These are phyloP conservation scores for Phytophthora hybrid DNA, from an alignment of 352 stramenopile genomes.

Conservation along the genomic window DNA sequence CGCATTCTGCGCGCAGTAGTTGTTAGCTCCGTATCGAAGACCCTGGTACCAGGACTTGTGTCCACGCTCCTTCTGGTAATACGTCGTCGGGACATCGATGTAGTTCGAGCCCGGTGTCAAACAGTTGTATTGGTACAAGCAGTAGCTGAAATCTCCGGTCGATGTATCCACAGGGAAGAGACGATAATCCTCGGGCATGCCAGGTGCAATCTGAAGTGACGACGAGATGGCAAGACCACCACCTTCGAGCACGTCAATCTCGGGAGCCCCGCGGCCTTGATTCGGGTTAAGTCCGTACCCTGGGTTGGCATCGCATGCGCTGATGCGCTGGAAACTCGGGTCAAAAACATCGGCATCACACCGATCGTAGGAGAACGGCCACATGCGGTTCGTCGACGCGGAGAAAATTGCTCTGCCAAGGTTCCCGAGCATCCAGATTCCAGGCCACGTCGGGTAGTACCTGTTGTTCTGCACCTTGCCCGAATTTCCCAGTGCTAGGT, in stretches of 20 bases:
- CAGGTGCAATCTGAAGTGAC: constrained; percentile 88
- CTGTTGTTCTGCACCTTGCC: constrained; percentile 58
- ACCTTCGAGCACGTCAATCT: constrained; percentile 96
- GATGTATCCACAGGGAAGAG: constrained; percentile 34
- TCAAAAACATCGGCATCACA: constrained; percentile 70
- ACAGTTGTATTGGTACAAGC: constrained; percentile 56
- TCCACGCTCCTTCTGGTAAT: constrained; percentile 40
- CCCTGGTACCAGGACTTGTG: constrained; percentile 71
- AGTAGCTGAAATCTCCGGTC: constrained; percentile 33
- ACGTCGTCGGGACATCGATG: constrained; percentile 43
- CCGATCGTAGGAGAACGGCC: constrained; percentile 94
- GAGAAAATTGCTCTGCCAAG: constrained; percentile 94
- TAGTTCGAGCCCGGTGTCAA: constrained; percentile 44
- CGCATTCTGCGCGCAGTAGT: constrained; percentile 42
- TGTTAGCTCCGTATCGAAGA: constrained; percentile 61
- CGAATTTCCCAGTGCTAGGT: constrained; percentile 34
- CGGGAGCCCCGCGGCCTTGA: constrained; percentile 87
- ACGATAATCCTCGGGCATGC: constrained; percentile 62
- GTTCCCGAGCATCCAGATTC: constrained; percentile 95
- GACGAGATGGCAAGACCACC: constrained; percentile 80
- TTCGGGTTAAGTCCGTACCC: constrained; percentile 90
- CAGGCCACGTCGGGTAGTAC: constrained; percentile 85
- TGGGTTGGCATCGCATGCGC: constrained; percentile 86
- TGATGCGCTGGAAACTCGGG: constrained; percentile 53
- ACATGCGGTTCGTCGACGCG: constrained; percentile 91